Base-by-base conservation (phyloP, 1,284 basidiomycete species). In the Fomitopsis schrenkii region DNA sequence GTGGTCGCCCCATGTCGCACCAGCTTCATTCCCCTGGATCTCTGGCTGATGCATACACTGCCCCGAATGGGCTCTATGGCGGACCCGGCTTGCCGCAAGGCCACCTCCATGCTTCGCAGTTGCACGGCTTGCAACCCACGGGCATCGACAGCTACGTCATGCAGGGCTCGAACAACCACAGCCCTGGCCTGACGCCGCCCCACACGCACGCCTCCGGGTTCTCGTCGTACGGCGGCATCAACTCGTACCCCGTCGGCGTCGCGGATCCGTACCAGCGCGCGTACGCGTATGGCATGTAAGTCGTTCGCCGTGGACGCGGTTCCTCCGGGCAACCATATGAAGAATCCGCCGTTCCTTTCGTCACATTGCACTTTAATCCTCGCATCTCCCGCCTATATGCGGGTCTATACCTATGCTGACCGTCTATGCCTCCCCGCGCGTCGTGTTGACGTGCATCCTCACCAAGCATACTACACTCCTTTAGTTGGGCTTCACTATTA, bases 221-320 rank as follows among this genome's bases (percentile, higher is more conserved):
- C 75, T 80, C 82, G 58, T 69, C 80, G 35, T 90, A 88, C 74
- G 81, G 79, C 68, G 83, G 68, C 53, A 69, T 74, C 50, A 71
- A 69, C 62, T 70, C 72, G 38, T 78, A 76, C 71, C 72, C 72
- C 9, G 79, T 82, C 63, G 82, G 79, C 64, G 76, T 89, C 61
- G 84, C 80, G 68, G 89, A 91, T 74, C 88, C 87, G 44, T 93
- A 93, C 78, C 87, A 89, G 77, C 81, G 84, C 69, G 78, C 80
- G 66, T 93, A 89, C 70, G 88, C 85, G 62, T 93, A 93, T 67
- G 86, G 87, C 71, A 91, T 91, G 88, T 92, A 81, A 86, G 72
- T 33, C 26, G 60, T 57, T 41, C 57, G 60, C 22, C 53, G 17
- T 54, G 40, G 38, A 52, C 55, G 41, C 38, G 28, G 58, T 56